Base-by-base conservation (phyloP, 495 filamentous ascomycete genomes). In the Hypoxylon crocopeplum region DNA sequence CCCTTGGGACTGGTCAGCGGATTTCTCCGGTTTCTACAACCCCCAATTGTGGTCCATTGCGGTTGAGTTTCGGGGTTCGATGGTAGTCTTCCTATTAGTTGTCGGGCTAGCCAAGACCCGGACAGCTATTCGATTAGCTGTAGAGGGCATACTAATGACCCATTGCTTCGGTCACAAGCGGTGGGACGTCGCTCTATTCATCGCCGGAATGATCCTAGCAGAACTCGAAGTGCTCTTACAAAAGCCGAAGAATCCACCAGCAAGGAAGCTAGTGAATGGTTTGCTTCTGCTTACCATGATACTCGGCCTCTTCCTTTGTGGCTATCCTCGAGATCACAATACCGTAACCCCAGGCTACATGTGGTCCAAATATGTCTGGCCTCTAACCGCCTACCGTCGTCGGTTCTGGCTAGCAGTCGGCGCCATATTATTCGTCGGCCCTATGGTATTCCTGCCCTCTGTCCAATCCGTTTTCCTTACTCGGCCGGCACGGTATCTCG, bases 21-120 rank as follows among this genome's bases (percentile, higher is more conserved):
- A 67, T 8, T 64, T 70, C 41, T 62, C 50, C 17, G 64, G 68
- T 11, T 68, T 68, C 40, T 76, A 77, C 50, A 74, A 77, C 38
- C 53, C 56, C 5, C 80, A 82, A 41, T 63, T 82, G 10, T 83
- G 80, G 80, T 82, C 80, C 10, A 80, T 83, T 34, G 75, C 76
- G 0, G 52, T 77, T 17, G 79, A 82, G 47, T 77, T 81, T 44
- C 71, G 79, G 5, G 74, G 75, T 5, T 80, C 77, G 0, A 72
- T 80, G 52, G 67, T 79, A 5, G 64, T 83, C 3, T 81, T 77
- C 40, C 68, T 80, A 1, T 58, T 75, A 3, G 59, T 78, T 3
- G 38, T 77, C 6, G 71, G 59, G 5, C 48, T 77, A 21, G 63
- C 73, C 5, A 74, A 69, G 44, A 71, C 74, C 42, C 65, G 69